Evolutionary conservation across 139 green algal genomes (phyloP).

Genomic region (Volvox reticuliferus): DNA sequence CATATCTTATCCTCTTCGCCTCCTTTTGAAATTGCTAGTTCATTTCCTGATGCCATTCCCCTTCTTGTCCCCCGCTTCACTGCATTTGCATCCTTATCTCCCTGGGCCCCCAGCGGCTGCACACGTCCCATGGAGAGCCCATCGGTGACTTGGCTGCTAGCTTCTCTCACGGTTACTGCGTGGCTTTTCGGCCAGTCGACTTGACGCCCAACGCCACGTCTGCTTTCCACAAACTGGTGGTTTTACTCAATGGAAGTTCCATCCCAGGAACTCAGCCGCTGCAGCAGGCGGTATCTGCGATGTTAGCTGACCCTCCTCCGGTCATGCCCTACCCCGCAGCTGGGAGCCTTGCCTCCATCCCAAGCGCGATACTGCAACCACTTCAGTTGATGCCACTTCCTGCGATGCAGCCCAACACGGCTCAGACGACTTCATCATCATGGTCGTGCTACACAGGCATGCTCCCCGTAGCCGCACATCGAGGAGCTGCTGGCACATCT

Average conservation of each 20-base stretch:
- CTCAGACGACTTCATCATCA: not conserved
- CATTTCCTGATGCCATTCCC: not conserved
- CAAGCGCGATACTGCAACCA: not conserved
- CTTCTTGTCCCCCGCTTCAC: too few relatives aligned
- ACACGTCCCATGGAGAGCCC: conserved; percentile 34
- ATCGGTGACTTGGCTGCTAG: conserved; percentile 10
- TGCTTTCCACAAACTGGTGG: not conserved
- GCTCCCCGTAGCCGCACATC: not conserved
- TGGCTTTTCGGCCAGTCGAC: conserved; percentile 25
- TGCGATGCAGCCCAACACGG: not conserved
- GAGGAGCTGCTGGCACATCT: not conserved
- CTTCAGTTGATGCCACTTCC: not conserved
- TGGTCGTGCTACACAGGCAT: not conserved
- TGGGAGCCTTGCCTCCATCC: not conserved
- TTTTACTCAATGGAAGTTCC: not conserved
- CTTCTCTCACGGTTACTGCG: conserved; percentile 31
- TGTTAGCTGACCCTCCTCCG: too few relatives aligned
- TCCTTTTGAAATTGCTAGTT: not conserved
- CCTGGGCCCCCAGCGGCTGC: conserved; percentile 15
- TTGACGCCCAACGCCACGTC: not conserved
- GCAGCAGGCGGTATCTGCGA: too few relatives aligned
- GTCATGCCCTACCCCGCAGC: not conserved
- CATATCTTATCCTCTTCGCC: too few relatives aligned
- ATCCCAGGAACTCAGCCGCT: not conserved
- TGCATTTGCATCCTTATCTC: too few relatives aligned